These are phyloP conservation scores for Lanmaoa pseudosensibilis DNA, from an alignment of 768 basidiomycete species.

Conservation along the genomic window DNA sequence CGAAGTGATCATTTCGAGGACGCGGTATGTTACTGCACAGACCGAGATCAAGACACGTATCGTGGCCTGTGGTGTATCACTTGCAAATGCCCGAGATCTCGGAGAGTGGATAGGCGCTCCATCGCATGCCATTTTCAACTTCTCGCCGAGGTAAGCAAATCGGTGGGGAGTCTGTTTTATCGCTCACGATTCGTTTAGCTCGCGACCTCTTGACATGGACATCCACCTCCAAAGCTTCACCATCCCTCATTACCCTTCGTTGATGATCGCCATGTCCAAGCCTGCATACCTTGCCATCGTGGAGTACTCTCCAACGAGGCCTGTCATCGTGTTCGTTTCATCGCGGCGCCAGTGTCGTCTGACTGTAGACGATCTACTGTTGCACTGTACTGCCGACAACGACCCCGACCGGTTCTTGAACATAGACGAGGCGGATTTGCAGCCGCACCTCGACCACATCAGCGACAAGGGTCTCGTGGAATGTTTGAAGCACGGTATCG, in stretches of 20 bases:
- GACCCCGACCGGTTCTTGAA: constrained; percentile 86
- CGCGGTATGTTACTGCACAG: constrained; percentile 94
- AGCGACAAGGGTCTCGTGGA: constrained; percentile 74
- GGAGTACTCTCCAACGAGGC: constrained; percentile 82
- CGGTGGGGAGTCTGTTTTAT: constrained; percentile 1
- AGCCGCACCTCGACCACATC: constrained; percentile 86
- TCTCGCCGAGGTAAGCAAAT: constrained; percentile 74
- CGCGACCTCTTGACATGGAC: constrained; percentile 96
- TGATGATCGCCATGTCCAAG: constrained; percentile 99
- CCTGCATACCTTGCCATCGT: constrained; percentile 92
- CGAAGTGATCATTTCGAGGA: constrained; percentile 92
- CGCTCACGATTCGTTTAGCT: constrained; percentile 45
- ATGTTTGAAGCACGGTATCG: constrained; percentile 85
- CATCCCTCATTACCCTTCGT: constrained; percentile 95
- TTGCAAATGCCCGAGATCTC: constrained; percentile 93
- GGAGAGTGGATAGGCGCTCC: constrained; percentile 98
- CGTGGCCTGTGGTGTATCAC: constrained; percentile 91
- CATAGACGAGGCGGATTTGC: constrained; percentile 76
- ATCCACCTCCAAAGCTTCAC: constrained; percentile 95
- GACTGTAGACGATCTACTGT: constrained; percentile 87
- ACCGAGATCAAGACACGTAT: constrained; percentile 91
- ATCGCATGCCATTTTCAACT: constrained; percentile 95
- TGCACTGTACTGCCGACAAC: constrained; percentile 87
- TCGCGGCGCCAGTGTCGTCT: constrained; percentile 92
- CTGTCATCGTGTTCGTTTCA: constrained; percentile 90